Base-by-base conservation (phyloP, 2,329 filamentous ascomycete genomes). In the Periconia macrospinosa region DNA sequence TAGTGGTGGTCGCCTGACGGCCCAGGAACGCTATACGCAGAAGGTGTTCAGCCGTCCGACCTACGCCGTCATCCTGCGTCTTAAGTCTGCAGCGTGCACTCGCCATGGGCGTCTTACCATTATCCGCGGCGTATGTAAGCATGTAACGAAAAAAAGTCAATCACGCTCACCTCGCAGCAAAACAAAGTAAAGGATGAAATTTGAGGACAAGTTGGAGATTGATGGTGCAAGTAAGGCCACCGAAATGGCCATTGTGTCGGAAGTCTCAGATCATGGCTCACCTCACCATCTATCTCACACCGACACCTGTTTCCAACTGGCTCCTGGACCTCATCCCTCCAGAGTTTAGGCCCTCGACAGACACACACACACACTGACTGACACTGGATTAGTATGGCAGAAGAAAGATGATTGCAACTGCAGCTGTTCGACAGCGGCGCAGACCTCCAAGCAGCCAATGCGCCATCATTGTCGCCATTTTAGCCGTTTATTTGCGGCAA, bases 401-500 rank as follows among this genome's bases (percentile, higher is more conserved):
- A 13, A 37, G 33, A 41, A 41, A 42, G 19, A 40, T 27, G 23
- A 27, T 27, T 27, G 23, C 19, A 11, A 15, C 35, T 7, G 23
- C 46, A n/a, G 18, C 50, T 50, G 53, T 41, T 30, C 27, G 10
- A 17, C 23, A 27, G 13, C 14, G 45, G 49, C 59, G 56, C 55
- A 54, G 61, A 49, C 60, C 58, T 57, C 48, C 35, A 43, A 45
- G 54, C 53, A 62, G 50, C 53, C 60, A 52, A 33, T 56, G 58
- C 63, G 53, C 47, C n/a, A 40, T 30, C 41, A 50, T 57, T 53
- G 59, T 59, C 64, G 66, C 61, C 55, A 59, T 70, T 70, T 71
- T 67, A 69, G 61, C 70, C 68, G 63, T 69, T 64, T 66, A 66
- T 70, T 70, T 57, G 41, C 47, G 27, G 20, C 35, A 27, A 9